phyloP scores from a whole-genome alignment of 106 monocot species.

The Vanilla planifolia region DNA sequence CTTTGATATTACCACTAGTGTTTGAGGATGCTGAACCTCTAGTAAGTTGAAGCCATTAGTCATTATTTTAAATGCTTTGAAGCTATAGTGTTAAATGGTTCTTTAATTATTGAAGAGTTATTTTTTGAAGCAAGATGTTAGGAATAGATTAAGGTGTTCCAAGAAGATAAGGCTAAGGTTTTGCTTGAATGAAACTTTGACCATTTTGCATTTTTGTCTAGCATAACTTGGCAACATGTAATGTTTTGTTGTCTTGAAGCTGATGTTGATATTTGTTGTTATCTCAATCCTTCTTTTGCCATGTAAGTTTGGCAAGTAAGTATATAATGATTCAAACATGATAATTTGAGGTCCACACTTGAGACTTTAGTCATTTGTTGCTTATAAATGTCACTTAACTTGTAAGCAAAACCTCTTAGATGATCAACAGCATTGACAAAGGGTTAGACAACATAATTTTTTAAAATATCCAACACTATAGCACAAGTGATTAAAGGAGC shows the following conservation, averaged over 20 bases:
- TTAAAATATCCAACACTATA: slow-evolving; percentile 91
- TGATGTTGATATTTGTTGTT: slow-evolving; percentile 44
- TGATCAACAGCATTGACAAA: slow-evolving; percentile 98
- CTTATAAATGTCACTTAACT: slow-evolving; percentile 87
- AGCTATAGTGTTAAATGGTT: slow-evolving; percentile 27
- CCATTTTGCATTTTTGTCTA: slow-evolving; percentile 19
- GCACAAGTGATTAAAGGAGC: too few species aligned
- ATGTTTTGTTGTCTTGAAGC: slow-evolving; percentile 79
- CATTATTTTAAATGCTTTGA: slow-evolving; percentile 28
- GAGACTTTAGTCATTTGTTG: slow-evolving; percentile 73
- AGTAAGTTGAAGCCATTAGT: slow-evolving; percentile 33
- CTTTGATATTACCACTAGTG: slow-evolving; percentile 15
- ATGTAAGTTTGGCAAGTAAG: slow-evolving; percentile 67
- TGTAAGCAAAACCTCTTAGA: slow-evolving; percentile 93
- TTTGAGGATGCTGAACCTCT: slow-evolving; percentile 23
- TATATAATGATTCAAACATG: slow-evolving; percentile 75
- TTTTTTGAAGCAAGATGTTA: slow-evolving; percentile 75
- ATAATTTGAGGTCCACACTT: slow-evolving; percentile 60
- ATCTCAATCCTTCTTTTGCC: slow-evolving; percentile 69
- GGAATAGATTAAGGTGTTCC: slow-evolving; percentile 51
- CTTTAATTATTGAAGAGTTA: slow-evolving; percentile 27
- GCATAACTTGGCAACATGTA: slow-evolving; percentile 79
- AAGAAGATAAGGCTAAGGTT: slow-evolving; percentile 37
- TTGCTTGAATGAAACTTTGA: slow-evolving; percentile 25
- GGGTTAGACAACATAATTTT: slow-evolving; percentile 84